Conservation (phyloP, 805 yeast species). For the Candida manassasensis region DNA sequence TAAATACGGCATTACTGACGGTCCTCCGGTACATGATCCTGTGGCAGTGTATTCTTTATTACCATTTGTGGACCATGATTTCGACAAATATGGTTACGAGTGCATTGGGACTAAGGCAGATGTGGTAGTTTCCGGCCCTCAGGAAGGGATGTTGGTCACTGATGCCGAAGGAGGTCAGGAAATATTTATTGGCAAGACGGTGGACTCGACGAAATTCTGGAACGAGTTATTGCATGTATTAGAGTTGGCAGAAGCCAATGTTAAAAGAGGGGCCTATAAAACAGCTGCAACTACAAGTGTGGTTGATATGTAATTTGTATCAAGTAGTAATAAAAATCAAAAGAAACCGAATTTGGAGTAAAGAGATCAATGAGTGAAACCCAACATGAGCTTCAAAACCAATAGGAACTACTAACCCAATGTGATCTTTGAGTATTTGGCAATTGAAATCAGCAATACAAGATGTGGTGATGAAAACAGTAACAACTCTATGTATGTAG, state of each 20-base stretch:
- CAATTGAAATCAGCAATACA: too few species aligned
- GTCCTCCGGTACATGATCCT: conserved; percentile 83
- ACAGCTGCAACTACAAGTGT: conserved; percentile 7
- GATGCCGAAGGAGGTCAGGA: conserved; percentile 5
- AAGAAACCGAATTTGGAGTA: too few species aligned
- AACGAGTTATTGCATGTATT: conserved; percentile 6
- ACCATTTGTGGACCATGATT: conserved; percentile 30
- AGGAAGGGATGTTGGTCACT: conserved; percentile 24
- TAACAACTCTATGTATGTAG: too few species aligned
- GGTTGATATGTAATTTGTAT: too few species aligned
- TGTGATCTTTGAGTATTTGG: too few species aligned
- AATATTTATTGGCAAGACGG: conserved; percentile 8
- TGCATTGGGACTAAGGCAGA: conserved; percentile 21
- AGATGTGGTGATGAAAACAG: too few species aligned
- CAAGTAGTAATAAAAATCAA: too few species aligned
- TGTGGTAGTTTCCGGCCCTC: conserved; percentile 26
- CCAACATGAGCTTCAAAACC: too few species aligned
- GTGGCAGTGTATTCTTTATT: conserved; percentile 60
- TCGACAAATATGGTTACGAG: conserved; percentile 18
- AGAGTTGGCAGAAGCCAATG: conserved; percentile 8
- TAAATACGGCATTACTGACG: conserved; percentile 26
- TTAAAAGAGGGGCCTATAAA: conserved; percentile 2
- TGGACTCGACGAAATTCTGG: conserved; percentile 9
- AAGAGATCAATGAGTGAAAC: too few species aligned
- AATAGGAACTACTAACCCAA: too few species aligned